A percentile compares a stretch with the other conserved stretches of the same genome.
These are phyloP conservation scores for Babesia sp. DNA, from an alignment of 169 alveolate species.

Conservation along the genomic window DNA sequence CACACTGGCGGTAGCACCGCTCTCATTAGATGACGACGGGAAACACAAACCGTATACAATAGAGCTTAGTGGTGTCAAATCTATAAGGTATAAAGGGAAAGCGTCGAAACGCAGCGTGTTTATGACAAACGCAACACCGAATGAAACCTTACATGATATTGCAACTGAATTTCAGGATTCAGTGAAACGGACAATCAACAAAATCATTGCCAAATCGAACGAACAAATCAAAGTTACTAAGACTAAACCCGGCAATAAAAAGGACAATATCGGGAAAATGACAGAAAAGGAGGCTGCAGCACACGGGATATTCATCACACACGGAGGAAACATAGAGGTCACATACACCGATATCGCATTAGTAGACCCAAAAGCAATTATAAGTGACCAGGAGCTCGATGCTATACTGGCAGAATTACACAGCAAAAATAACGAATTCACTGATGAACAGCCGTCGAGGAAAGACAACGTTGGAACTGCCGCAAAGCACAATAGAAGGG, in stretches of 20 bases:
- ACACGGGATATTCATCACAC: conserved; percentile 46
- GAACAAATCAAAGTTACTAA: neutral
- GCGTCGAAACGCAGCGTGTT: conserved; percentile 53
- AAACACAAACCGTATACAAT: conserved; percentile 13
- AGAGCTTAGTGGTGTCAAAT: conserved; percentile 34
- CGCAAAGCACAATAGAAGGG: neutral
- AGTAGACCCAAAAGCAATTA: conserved; percentile 41
- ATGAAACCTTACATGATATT: conserved; percentile 42
- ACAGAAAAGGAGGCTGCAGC: conserved; percentile 65
- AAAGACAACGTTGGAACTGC: neutral
- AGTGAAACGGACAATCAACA: conserved; percentile 48
- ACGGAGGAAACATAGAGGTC: conserved; percentile 50
- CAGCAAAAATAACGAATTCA: neutral
- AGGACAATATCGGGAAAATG: conserved; percentile 3
- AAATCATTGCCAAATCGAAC: neutral
- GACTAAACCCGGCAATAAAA: neutral
- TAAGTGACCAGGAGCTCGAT: conserved; percentile 7
- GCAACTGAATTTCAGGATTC: conserved; percentile 55
- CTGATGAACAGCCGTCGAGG: neutral
- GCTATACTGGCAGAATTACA: conserved; percentile 18
- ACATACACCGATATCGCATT: conserved; percentile 44
- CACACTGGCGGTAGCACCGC: conserved; percentile 41
- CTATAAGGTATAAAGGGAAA: conserved; percentile 51
- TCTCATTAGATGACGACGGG: conserved; percentile 23
- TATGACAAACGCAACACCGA: conserved; percentile 35